phyloP scores from a whole-genome alignment of 306 rosid genomes.

The Corylus heterophylla region DNA sequence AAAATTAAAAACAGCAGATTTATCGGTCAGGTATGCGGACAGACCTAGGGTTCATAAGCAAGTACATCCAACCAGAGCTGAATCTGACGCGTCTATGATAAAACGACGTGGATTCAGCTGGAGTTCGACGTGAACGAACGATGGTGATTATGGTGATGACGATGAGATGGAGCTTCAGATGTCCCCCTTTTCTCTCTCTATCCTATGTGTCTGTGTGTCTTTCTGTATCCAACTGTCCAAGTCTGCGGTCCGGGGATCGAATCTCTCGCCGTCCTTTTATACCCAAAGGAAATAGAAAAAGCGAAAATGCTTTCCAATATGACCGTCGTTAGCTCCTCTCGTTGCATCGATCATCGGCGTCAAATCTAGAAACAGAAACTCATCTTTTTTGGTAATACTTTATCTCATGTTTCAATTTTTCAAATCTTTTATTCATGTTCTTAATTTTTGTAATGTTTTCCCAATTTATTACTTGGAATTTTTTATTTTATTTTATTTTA shows the following conservation, averaged over 20 bases:
- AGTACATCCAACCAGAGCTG: slow-evolving; percentile 33
- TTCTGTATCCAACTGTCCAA: slow-evolving; percentile 41
- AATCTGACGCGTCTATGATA: slow-evolving; percentile 46
- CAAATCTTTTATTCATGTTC: too few species aligned
- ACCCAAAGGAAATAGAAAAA: not conserved
- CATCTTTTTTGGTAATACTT: too few species aligned
- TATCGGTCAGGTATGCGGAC: not conserved
- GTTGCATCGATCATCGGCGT: not conserved
- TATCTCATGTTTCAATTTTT: too few species aligned
- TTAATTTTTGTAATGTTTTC: too few species aligned
- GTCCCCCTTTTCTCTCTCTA: slow-evolving; percentile 16
- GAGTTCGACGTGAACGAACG: slow-evolving; percentile 30
- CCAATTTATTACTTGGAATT: too few species aligned
- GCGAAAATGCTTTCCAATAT: not conserved
- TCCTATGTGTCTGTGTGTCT: slow-evolving; percentile 21
- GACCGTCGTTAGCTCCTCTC: not conserved
- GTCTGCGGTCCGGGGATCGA: slow-evolving; percentile 49
- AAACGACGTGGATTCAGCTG: slow-evolving; percentile 45
- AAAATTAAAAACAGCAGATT: slow-evolving; percentile 16
- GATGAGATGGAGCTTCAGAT: not conserved
- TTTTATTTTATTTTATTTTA: too few species aligned
- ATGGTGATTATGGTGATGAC: slow-evolving; percentile 1
- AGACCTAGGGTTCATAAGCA: slow-evolving; percentile 52
- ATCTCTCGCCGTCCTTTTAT: slow-evolving; percentile 40
- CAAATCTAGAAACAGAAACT: not conserved